These are phyloP conservation scores for Diplogelasinospora grovesii DNA, from an alignment of 495 filamentous ascomycete species.

Conservation along the genomic window DNA sequence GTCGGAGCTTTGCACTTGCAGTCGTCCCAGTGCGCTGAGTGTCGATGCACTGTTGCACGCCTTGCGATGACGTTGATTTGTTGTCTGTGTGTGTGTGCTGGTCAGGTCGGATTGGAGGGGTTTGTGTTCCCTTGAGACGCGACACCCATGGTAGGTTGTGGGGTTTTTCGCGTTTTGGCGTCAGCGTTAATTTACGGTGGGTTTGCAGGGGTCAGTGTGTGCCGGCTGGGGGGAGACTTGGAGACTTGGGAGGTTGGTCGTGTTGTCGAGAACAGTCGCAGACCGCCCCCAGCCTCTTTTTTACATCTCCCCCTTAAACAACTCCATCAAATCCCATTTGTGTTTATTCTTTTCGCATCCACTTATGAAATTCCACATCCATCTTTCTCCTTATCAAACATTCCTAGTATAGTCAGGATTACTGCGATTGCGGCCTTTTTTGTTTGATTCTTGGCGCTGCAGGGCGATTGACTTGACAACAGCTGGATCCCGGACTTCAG, in stretches of 20 bases:
- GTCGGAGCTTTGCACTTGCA: too few relatives aligned
- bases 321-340: neutral
- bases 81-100: constrained; percentile 4
- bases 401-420: too few relatives aligned
- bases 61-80: constrained; percentile 6
- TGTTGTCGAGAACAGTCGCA: constrained; percentile 9
- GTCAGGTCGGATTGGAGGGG: constrained; percentile 19
- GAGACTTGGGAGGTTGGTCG: constrained; percentile 17
- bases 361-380: too few relatives aligned
- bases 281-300: constrained; percentile 17
- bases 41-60: too few relatives aligned
- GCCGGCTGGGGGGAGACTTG: constrained; percentile 1
- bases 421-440: too few relatives aligned
- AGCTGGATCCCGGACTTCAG: too few relatives aligned
- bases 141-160: constrained; percentile 10
- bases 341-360: too few relatives aligned
- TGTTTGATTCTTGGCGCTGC: too few relatives aligned
- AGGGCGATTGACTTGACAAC: too few relatives aligned
- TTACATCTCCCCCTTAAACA: constrained; percentile 8
- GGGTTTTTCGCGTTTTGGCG: constrained; percentile 18
- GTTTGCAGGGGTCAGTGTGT: constrained; percentile 2
- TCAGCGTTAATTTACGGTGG: constrained; percentile 11
- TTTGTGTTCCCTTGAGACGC: constrained; percentile 2
- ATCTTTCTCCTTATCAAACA: too few relatives aligned
- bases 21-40: too few relatives aligned